Base-by-base conservation (phyloP, 495 filamentous ascomycete genomes). In the Penicillium coprophilum region DNA sequence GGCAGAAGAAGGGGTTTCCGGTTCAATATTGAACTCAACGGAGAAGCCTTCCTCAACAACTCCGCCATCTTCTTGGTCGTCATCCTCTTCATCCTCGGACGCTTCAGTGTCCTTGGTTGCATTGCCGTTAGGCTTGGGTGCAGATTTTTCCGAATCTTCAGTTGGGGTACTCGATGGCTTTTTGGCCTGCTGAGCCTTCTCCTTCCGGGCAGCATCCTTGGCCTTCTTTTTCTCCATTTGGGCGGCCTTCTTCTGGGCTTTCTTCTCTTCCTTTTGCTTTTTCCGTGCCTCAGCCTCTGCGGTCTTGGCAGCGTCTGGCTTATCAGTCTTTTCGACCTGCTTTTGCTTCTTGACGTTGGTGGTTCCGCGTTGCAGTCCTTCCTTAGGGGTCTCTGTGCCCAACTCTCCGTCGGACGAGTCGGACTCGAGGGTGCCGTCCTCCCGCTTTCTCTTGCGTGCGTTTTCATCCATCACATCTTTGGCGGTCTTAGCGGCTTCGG, bases 391-490 rank as follows among this genome's bases (percentile, higher is more conserved):
- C 45, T 79, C 76, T 10, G 76, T 75, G 56, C 73, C 74, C 17
- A 78, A 40, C 40, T 81, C 76, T 53, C 69, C 74, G 50, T 76
- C 76, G 15, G 75, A 62, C 41, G 74, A 77, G 53, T 76, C 70
- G 43, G 58, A 51, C 32, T 70, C 59, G 51, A 76, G 59, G 36
- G 72, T 72, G 6, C 80, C 78, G 56, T 80, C 79, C 55, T 81
- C 80, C 12, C 80, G 73, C 63, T 85, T 86, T 51, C 89, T 82
- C 73, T 92, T 92, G 57, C 82, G 77, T 30, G 86, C 87, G 46
- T 85, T 85, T 70, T 91, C 88, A 46, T 92, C 89, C 80, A 91
- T 83, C 36, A 95, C 82, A 63, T 96, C 91, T 70, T 93, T 91
- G 46, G 87, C 89, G 53, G 81, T 89, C 69, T 87, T 87, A 39